These are phyloP conservation scores for Drechslera avenae DNA, from an alignment of 2,329 filamentous ascomycete species.

Conservation along the genomic window DNA sequence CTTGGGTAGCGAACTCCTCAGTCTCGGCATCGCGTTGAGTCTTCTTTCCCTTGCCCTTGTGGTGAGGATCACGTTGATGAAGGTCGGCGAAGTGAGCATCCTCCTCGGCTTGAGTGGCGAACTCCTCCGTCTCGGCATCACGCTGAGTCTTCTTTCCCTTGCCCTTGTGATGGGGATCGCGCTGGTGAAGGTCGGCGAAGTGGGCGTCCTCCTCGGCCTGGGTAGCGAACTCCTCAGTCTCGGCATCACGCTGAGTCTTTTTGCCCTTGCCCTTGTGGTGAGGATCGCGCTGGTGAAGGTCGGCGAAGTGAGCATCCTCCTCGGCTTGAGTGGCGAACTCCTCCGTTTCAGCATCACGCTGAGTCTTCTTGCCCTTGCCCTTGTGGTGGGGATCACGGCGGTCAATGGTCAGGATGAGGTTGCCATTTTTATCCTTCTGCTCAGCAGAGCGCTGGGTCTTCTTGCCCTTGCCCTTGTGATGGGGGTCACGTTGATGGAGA, in stretches of 20 bases:
- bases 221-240: constrained; percentile 2
- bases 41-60: background rate
- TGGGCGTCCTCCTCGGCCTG: constrained; percentile 14
- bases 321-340: background rate
- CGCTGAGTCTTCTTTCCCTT: constrained; percentile 5
- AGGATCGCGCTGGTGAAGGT: background rate
- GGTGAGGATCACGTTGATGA: too few relatives aligned
- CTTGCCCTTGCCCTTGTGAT: constrained; percentile 14
- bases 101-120: too few relatives aligned
- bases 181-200: constrained; percentile 18
- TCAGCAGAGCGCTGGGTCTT: background rate
- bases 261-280: constrained; percentile 16
- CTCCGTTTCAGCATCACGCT: background rate
- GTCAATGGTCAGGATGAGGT: background rate
- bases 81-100: too few relatives aligned
- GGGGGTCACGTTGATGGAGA: constrained; percentile 15
- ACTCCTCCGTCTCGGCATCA: too few relatives aligned
- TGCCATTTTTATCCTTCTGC: background rate
- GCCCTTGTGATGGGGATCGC: constrained; percentile 17
- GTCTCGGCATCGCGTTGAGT: background rate
- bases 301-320: too few relatives aligned
- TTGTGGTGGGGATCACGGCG: background rate
- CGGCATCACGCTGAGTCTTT: background rate
- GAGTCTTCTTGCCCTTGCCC: constrained; percentile 17
- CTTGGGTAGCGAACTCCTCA: background rate